Base-by-base conservation (phyloP, 352 stramenopile genomes). In the Globisporangium nunn region DNA sequence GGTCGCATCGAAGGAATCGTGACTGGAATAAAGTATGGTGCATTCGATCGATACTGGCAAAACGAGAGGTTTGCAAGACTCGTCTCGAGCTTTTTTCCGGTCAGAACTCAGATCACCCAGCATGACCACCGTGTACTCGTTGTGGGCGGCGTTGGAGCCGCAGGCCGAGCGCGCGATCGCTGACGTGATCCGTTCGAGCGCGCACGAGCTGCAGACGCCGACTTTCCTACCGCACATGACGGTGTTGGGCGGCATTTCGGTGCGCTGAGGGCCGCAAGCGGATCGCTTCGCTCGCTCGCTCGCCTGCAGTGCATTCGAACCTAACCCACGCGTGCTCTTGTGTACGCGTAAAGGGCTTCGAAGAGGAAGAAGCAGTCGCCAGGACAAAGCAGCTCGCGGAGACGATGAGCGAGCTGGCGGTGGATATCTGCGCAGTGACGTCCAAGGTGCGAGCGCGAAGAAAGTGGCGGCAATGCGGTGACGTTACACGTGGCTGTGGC, bases 141-240 rank as follows among this genome's bases (percentile, higher is more conserved):
- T 87, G 12, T 88, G 78, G 78, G 72, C 79, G 59, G 64, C 71
- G 33, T 76, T 74, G 0, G 58, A 70, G 18, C 54, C 58, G 31
- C 35, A 37, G 0, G 46, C 50, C 6, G 59, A 58, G 18, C n/a
- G 56, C 8, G 56, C 70, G 44, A 60, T 87, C 17, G 29, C 56
- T 6, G 54, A 57, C 0, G 55, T 61, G 41, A 85, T 87, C 57
- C 31, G 71, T n/a, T 64, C 64, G 58, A 63, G 66, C 31, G 74
- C 78, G 4, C 23, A 50, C 28, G 60, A 56, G 10, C 74, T 88
- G 18, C 45, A 58, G 28, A 86, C 72, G 51, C 70, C 70, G 31
- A 33, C 62, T 37, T 88, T 86, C 55, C 29, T 62, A 14, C 75
- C 78, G 50, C 78, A 88, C 48, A 79, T 81, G 69, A 88, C 78